phyloP scores from a whole-genome alignment of 257 asterid genomes.

The Schizonepeta tenuifolia region DNA sequence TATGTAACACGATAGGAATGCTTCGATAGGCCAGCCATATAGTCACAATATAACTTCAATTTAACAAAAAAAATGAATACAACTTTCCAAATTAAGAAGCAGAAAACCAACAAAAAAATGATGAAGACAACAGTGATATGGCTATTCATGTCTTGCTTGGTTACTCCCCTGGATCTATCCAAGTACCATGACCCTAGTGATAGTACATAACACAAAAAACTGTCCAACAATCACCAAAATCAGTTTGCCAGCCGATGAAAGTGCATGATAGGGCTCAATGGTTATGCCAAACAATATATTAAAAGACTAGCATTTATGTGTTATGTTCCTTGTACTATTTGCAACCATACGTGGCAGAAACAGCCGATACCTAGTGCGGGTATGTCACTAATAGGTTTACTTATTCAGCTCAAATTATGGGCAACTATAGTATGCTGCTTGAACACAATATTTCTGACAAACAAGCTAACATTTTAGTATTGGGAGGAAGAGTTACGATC shows the following conservation, averaged over 20 bases:
- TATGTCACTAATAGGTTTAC: not conserved
- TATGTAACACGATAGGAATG: not conserved
- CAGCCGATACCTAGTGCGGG: not conserved
- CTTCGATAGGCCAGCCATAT: not conserved
- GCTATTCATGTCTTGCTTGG: not conserved
- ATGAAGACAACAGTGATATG: not conserved
- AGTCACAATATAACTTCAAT: not conserved
- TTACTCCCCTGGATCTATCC: not conserved
- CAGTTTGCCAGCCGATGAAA: not conserved
- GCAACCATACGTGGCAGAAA: not conserved
- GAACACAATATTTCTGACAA: not conserved
- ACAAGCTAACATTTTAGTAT: not conserved
- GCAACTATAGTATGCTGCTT: not conserved
- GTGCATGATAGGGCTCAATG: not conserved
- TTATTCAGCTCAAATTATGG: conserved; percentile 3
- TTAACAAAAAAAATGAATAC: not conserved
- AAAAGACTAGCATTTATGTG: not conserved
- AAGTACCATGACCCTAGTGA: not conserved
- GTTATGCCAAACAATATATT: conserved; percentile 2
- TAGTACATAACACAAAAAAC: not conserved
- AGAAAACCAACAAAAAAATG: not conserved
- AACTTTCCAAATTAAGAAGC: not conserved
- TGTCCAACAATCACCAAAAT: not conserved
- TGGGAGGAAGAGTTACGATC: not conserved
- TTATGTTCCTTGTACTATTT: not conserved